Base-by-base conservation (phyloP, 208 protist species). In the Crithidia brevicula region DNA sequence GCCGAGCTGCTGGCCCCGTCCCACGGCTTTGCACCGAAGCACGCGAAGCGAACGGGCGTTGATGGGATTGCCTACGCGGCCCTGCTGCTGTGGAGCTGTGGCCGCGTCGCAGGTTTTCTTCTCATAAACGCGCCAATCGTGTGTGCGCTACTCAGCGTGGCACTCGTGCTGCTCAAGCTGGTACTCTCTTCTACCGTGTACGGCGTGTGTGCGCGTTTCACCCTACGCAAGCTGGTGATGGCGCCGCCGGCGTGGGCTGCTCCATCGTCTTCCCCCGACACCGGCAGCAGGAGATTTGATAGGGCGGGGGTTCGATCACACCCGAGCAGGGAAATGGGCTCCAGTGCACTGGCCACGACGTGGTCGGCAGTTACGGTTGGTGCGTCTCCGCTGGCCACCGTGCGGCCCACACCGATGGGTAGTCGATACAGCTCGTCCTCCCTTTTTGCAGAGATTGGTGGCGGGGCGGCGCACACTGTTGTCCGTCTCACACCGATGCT, bases 11-110 rank as follows among this genome's bases (percentile, higher is more conserved):
- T 85, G 57, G 38, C 59, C 31, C 70, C 83, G n/a, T 72, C 69
- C 13, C 30, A 38, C 50, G 77, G 79, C 57, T 84, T 86, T 50
- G 70, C 77, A 36, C 80, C 75, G 34, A 86, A 84, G 28, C 74
- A 81, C 36, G 71, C 77, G 16, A 63, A 65, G 33, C 80, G 78
- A 16, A 56, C 67, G 1, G 80, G 78, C 36, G 79, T 86, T 40
- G 69, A 83, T 67, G 67, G 73, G 25, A 58, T 82, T 20, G 59
- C 83, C 18, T 84, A 84, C 66, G 72, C 72, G 13, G 78, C 74
- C 13, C 57, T 86, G 25, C 49, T 89, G 15, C 67, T 84, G 27
- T 86, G 80, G 83, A 78, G 69, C 53, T 28, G 75, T 49, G 60
- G 22, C 22, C 74, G 73, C 22, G 56, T 82, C 47, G 72, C 34